Base-by-base conservation (phyloP, 352 stramenopile genomes). In the Globisporangium camurandrum region DNA sequence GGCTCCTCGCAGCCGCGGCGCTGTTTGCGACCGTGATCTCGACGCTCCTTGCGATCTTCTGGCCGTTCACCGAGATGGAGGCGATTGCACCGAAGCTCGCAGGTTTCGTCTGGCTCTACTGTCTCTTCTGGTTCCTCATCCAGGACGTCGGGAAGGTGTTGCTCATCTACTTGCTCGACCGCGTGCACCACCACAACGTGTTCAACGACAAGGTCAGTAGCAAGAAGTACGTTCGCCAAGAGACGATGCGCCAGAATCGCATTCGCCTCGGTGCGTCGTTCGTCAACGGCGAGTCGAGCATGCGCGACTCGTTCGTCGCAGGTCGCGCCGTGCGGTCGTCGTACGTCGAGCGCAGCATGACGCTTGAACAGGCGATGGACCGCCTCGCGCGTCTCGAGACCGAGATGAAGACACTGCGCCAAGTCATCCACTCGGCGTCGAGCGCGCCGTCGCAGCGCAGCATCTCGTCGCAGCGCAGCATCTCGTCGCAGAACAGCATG, bases 61-160 rank as follows among this genome's bases (percentile, higher is more conserved):
- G 83, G 84, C 86, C 87, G 12, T 80, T 89, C 40, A 74, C 63
- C 3, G 67, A 82, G 31, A 88, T 93, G 55, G 53, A 94, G 49
- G 67, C 71, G 14, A 93, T 97, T 42, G 70, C 78, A 47, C 49
- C 76, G 24, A 72, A 84, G 44, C 71, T 95, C 17, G 71, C 60
- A 4, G 59, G 71, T 14, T 93, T 89, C 43, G 72, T 97, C 2
- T 98, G 89, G 92, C 56, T 91, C 30, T 98, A 93, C 64, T 92
- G 76, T 39, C 46, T 97, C 14, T 26, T 76, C 14, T 97, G 76
- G 66, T 93, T 94, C 66, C 67, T 96, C 22, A 54, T 96, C 20
- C 89, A 96, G 65, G 86, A 95, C 53, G 33, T 82, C 11, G 62
- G 66, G 57, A 94, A 93, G 65, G 68, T 92, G 17, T 51, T 83